phyloP scores from a whole-genome alignment of 2,329 filamentous ascomycete genomes.

The Calycina marina region DNA sequence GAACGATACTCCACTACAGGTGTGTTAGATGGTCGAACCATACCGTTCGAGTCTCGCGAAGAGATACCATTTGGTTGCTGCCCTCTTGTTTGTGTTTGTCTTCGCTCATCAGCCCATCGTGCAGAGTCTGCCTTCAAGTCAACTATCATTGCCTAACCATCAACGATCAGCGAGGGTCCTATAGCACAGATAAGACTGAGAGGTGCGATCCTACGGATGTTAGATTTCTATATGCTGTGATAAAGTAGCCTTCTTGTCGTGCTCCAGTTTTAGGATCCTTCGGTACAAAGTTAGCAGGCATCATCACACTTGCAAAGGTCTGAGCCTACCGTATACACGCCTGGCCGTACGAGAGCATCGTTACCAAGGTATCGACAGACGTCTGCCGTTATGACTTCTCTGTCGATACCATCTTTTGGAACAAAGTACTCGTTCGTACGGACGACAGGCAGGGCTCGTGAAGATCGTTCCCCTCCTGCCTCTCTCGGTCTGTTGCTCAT shows the following conservation, averaged over 20 bases:
- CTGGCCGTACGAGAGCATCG: slow-evolving; percentile 65
- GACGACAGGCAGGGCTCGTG: slow-evolving; percentile 26
- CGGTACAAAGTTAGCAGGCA: slow-evolving; percentile 2
- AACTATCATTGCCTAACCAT: slow-evolving; percentile 38
- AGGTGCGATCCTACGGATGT: slow-evolving; percentile 44
- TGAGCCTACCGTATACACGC: slow-evolving; percentile 52
- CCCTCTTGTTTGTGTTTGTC: slow-evolving; percentile 17
- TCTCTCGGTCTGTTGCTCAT: slow-evolving; percentile 16
- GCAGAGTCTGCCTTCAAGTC: slow-evolving; percentile 37
- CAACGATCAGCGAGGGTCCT: slow-evolving; percentile 11
- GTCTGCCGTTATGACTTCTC: slow-evolving; percentile 72
- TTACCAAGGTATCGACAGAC: slow-evolving; percentile 75
- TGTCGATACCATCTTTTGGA: slow-evolving; percentile 65
- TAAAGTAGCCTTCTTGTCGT: slow-evolving; percentile 57
- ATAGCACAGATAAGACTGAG: no score
- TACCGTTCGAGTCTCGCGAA: slow-evolving; percentile 18
- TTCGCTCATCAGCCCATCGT: slow-evolving; percentile 29
- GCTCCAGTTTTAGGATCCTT: slow-evolving; percentile 42
- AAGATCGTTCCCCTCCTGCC: slow-evolving; percentile 15
- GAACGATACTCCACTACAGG: slow-evolving; percentile 23
- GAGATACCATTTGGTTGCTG: slow-evolving; percentile 23
- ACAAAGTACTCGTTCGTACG: slow-evolving; percentile 70
- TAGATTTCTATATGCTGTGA: slow-evolving; percentile 65
- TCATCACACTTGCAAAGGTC: neutral
- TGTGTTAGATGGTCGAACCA: slow-evolving; percentile 23